Conservation (phyloP, 768 basidiomycete species). For the Auriscalpium vulgare region DNA sequence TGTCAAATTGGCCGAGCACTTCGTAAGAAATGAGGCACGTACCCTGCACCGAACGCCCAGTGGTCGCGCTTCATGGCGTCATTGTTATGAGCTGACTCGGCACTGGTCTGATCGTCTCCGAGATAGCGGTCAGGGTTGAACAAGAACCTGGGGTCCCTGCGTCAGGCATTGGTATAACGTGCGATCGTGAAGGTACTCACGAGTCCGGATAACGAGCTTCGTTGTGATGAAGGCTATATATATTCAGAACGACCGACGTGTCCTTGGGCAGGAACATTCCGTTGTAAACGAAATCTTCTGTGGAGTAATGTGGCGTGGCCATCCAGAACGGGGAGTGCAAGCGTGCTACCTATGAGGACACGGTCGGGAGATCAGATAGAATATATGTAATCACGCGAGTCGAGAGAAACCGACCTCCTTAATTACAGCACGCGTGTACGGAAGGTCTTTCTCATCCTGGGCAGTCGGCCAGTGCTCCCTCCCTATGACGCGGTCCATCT, state of each 20-base stretch:
- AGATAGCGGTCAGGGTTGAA: constrained; percentile 41
- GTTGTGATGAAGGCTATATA: constrained; percentile 20
- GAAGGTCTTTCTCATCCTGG: constrained; percentile 20
- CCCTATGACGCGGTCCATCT: constrained; percentile 21
- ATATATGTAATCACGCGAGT: neutral
- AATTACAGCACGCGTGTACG: constrained; percentile 21
- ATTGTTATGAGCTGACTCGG: constrained; percentile 35
- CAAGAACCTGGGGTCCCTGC: constrained; percentile 7
- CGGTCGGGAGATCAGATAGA: neutral
- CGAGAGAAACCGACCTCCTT: constrained; percentile 16
- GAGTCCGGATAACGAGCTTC: constrained; percentile 33
- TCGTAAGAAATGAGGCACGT: constrained; percentile 9
- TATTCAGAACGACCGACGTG: constrained; percentile 22
- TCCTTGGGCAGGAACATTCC: constrained; percentile 24
- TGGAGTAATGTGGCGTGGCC: constrained; percentile 22
- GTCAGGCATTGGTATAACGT: neutral
- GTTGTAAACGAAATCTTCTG: constrained; percentile 24
- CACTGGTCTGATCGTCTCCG: constrained; percentile 27
- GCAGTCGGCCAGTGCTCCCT: constrained; percentile 16
- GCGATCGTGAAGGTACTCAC: constrained; percentile 19
- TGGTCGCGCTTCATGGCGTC: constrained; percentile 40
- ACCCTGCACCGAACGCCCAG: constrained; percentile 46
- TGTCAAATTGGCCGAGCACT: neutral
- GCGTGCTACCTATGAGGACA: constrained; percentile 16
- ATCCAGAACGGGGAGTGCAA: constrained; percentile 22